A percentile compares a stretch with the other conserved stretches of the same genome.
phyloP scores from a whole-genome alignment of 305 asterid genomes.

The Striga hermonthica region DNA sequence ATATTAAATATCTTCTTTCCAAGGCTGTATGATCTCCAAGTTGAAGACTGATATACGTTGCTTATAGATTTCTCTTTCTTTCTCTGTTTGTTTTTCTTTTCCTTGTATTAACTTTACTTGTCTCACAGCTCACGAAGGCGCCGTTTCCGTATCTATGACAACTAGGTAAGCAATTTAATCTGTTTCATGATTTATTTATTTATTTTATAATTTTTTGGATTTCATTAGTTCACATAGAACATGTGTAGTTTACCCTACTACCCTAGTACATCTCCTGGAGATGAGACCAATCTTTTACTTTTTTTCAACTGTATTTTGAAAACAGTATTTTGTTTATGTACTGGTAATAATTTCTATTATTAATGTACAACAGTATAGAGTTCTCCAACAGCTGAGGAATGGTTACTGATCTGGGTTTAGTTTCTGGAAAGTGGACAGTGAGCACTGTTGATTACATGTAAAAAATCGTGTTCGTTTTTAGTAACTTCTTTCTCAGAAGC shows the following conservation, averaged over 20 bases:
- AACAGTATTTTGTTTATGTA: neutral
- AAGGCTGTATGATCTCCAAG: too few species aligned
- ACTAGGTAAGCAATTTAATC: constrained; percentile 43
- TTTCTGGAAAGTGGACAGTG: constrained; percentile 7
- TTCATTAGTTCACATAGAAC: too few species aligned
- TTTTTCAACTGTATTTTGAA: neutral
- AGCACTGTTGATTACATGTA: constrained; percentile 28
- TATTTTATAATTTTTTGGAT: neutral
- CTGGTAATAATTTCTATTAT: constrained; percentile 4
- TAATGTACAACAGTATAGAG: constrained; percentile 28
- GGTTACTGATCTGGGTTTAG: constrained; percentile 27
- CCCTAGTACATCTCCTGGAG: neutral
- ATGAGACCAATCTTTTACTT: neutral
- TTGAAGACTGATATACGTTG: too few species aligned
- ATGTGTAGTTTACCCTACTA: neutral
- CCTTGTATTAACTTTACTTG: constrained; percentile 23
- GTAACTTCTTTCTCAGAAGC: constrained; percentile 18
- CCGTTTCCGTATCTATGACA: constrained; percentile 68
- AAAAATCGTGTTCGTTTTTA: constrained; percentile 28
- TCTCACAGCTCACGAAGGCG: constrained; percentile 60
- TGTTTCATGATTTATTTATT: too few species aligned
- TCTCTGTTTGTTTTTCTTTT: too few species aligned
- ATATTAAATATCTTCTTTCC: too few species aligned
- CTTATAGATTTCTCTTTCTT: too few species aligned
- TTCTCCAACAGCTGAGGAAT: constrained; percentile 24